Evolutionary conservation across 2,329 filamentous ascomycete species (phyloP), one percentile per base, ranked within the genome.

Genomic region (Talaromyces funiculosus): DNA sequence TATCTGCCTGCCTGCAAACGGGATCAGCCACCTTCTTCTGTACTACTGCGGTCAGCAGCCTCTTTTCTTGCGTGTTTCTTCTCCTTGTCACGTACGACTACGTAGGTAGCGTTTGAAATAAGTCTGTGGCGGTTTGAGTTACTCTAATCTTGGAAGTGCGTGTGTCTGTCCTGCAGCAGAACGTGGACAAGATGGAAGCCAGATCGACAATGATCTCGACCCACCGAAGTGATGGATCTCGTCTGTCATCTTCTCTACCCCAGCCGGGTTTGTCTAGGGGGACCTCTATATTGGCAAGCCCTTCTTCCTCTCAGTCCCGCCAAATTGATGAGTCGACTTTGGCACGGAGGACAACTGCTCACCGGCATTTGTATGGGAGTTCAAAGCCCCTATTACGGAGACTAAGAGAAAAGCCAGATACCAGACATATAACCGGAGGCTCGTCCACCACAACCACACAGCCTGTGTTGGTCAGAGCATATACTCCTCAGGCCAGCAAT

Each of bases 401-500:
- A 62, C 66, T 67, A 51, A 67, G 64, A 56, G 66, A 69, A 33
- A 65, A 67, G 49, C 67, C 64, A 56, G 66, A 70, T 24, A 59
- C 64, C 53, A 67, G 62, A 33, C 64, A 64, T 53, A 64, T 63
- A 60, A 63, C 62, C 47, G 62, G 62, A 33, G 67, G 65, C 53
- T 67, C 68, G 9, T 68, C 73, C 31, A 71, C 68, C 16, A 64
- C 70, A 53, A 68, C 71, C 47, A 74, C 75, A 31, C 75, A 77
- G 61, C 77, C 77, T 6, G 77, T 80, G 38, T 68, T 79, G 40
- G 74, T 78, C 31, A 70, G 74, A 62, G 70, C 77, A 18, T 77
- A 76, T 45, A 49, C 40, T 42, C 72, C 71, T 49, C 69, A 72
- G 67, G 67, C 72, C 60, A 67, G 69, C 35, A 68, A 68, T 62